These are phyloP conservation scores for Mallotus nudiflorus DNA, from an alignment of 345 rosid species.

Conservation along the genomic window DNA sequence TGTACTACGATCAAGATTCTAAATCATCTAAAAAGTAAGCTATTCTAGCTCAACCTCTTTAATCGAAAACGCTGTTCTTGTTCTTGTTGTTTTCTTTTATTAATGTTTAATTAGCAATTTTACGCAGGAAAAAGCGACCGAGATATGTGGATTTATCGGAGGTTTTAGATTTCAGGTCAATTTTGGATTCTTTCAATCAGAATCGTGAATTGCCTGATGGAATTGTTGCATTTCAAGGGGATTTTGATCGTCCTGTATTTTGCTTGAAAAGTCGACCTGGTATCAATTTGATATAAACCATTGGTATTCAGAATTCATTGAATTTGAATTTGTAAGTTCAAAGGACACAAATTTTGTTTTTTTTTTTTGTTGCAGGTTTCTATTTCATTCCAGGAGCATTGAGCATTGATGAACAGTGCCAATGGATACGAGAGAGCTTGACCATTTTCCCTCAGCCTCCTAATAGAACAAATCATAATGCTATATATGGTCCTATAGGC, in stretches of 20 bases:
- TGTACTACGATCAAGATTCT: slow-evolving; percentile 59
- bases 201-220: slow-evolving; percentile 54
- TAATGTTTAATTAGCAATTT: background rate
- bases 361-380: slow-evolving; percentile 54
- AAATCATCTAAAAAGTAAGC: slow-evolving; percentile 66
- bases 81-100: background rate
- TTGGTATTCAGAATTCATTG: background rate
- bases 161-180: slow-evolving; percentile 61
- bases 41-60: background rate
- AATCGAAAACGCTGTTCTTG: background rate
- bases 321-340: background rate
- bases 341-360: no score
- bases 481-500: slow-evolving; percentile 66
- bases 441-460: slow-evolving; percentile 78
- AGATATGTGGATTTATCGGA: slow-evolving; percentile 74
- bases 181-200: slow-evolving; percentile 41
- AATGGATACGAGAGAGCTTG: slow-evolving; percentile 83
- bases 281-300: slow-evolving; percentile 11
- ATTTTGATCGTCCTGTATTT: slow-evolving; percentile 48
- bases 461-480: slow-evolving; percentile 88
- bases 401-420: slow-evolving; percentile 73
- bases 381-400: slow-evolving; percentile 75
- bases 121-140: slow-evolving; percentile 69
- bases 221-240: slow-evolving; percentile 31
- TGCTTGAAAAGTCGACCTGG: slow-evolving; percentile 73